Evolutionary conservation across 2,329 filamentous ascomycete genomes (phyloP).

Genomic region (Sphaerulina musiva): DNA sequence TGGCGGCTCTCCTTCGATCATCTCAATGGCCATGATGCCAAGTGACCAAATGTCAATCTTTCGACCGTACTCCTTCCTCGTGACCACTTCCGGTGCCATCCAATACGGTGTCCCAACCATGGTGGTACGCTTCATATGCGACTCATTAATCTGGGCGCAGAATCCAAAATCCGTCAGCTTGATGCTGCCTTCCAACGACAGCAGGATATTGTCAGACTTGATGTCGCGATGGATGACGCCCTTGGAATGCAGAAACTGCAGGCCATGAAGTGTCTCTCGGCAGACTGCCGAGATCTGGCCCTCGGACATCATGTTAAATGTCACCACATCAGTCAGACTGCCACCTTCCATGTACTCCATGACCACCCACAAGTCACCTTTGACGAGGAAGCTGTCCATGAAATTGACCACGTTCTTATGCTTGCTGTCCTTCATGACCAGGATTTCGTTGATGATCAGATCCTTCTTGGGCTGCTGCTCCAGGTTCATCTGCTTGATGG

Average conservation of each 20-base stretch:
- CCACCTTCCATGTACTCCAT: conserved; percentile 99
- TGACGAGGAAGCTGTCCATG: conserved; percentile 89
- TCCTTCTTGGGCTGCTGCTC: conserved; percentile 99
- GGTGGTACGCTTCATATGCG: conserved; percentile 92
- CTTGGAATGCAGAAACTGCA: conserved; percentile 95
- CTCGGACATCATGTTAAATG: conserved; percentile 98
- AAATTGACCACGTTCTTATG: conserved; percentile 99
- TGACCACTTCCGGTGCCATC: conserved; percentile 99
- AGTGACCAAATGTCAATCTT: conserved; percentile 99
- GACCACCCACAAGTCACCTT: conserved; percentile 91
- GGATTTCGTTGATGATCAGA: conserved; percentile 95
- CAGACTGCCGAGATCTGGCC: conserved; percentile 95
- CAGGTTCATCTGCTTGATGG: conserved; percentile 99
- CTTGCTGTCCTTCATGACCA: conserved; percentile 98
- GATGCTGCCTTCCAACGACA: conserved; percentile 91
- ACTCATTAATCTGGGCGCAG: conserved; percentile 96
- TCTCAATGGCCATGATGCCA: conserved; percentile 99
- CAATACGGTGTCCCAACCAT: conserved; percentile 99
- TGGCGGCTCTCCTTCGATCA: conserved; percentile 97
- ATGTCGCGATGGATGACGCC: conserved; percentile 98
- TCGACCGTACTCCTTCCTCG: conserved; percentile 91
- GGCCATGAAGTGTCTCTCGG: conserved; percentile 80
- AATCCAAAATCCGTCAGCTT: conserved; percentile 99
- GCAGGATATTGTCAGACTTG: conserved; percentile 95
- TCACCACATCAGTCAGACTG: conserved; percentile 94